These are phyloP conservation scores for Sarocladium kiliense DNA, from an alignment of 2,329 filamentous ascomycete genomes.

Conservation along the genomic window DNA sequence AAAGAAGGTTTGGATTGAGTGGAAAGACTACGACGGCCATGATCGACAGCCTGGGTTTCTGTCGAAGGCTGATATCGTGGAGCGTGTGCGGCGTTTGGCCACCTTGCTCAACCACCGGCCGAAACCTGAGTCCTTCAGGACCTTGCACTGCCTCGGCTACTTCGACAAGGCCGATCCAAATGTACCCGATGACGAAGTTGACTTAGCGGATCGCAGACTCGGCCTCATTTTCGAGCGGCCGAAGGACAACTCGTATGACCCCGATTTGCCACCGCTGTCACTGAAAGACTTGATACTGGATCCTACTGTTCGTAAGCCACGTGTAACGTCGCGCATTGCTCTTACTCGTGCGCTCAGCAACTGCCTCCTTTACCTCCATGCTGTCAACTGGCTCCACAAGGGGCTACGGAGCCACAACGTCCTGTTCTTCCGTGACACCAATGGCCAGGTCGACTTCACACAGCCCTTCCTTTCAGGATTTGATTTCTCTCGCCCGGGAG, in stretches of 20 bases:
- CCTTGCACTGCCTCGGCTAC: conserved; percentile 46
- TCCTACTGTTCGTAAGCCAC: conserved; percentile 32
- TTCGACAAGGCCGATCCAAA: conserved; percentile 38
- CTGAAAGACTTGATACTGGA: conserved; percentile 40
- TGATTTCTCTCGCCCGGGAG: conserved; percentile 47
- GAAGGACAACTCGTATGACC: conserved; percentile 26
- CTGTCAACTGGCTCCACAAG: conserved; percentile 54
- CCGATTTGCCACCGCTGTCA: conserved; percentile 36
- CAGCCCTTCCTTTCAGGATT: conserved; percentile 46
- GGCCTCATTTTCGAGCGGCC: conserved; percentile 51
- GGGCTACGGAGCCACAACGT: conserved; percentile 50
- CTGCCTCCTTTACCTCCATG: conserved; percentile 49
- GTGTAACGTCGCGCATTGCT: conserved; percentile 44
- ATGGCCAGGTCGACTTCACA: conserved; percentile 28
- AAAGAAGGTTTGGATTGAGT: conserved; percentile 43
- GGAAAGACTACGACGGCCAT: conserved; percentile 42
- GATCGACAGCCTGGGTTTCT: conserved; percentile 28
- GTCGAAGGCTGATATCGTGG: conserved; percentile 34
- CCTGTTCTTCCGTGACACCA: conserved; percentile 20
- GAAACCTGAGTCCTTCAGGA: conserved; percentile 43
- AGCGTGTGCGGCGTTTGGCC: conserved; percentile 42
- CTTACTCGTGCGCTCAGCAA: conserved; percentile 47
- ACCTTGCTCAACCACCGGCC: conserved; percentile 40
- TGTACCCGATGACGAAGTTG: conserved; percentile 31
- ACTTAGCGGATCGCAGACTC: conserved; percentile 25